Evolutionary conservation across 768 basidiomycete species (phyloP), one percentile per base, ranked within the genome.

Genomic region (Collybiopsis confluens): DNA sequence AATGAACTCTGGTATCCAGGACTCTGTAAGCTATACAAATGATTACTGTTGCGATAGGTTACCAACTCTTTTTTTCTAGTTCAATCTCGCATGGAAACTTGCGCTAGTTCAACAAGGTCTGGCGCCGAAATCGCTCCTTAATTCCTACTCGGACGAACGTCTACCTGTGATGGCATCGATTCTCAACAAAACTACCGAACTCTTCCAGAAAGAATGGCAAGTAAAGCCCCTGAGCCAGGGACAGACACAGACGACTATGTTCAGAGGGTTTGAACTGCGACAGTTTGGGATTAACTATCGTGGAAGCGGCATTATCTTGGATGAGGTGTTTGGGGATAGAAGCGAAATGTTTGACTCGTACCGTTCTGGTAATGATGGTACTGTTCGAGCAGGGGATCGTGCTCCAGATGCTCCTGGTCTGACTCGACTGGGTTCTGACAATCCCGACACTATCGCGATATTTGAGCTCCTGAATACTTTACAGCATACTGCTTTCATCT

Each of bases 1-100:
- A 13, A 37, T 66, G 0, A 66, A 66, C 45, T 56, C 59, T 3
- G 47, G 60, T 28, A 52, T 66, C 33, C 65, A 64, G 51, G 65
- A 64, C 47, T 56, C 65, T 28, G 37, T 23, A 30, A 47, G 20
- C 52, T 54, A 21, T 40, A 18, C 2, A 21, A 26, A 16, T 7
- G 23, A n/a, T n/a, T n/a, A n/a, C n/a, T n/a, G n/a, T n/a, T n/a
- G n/a, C 30, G 13, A n/a, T n/a, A n/a, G n/a, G 23, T 44, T 20
- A n/a, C 23, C 24, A n/a, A 18, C 21, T n/a, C 37, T 13, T 11
- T 18, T n/a, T 0, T 23, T 16, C 7, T 33, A 64, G 57, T 57
- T 64, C 50, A 67, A 65, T 43, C 58, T 67, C 18, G 57, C 53
- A 15, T 62, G 61, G 66, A 64, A 66, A 45, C 35, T 65, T n/a